Base-by-base conservation (phyloP, 371 early-diverging fungal genomes). In the Syncephalis fuscata region DNA sequence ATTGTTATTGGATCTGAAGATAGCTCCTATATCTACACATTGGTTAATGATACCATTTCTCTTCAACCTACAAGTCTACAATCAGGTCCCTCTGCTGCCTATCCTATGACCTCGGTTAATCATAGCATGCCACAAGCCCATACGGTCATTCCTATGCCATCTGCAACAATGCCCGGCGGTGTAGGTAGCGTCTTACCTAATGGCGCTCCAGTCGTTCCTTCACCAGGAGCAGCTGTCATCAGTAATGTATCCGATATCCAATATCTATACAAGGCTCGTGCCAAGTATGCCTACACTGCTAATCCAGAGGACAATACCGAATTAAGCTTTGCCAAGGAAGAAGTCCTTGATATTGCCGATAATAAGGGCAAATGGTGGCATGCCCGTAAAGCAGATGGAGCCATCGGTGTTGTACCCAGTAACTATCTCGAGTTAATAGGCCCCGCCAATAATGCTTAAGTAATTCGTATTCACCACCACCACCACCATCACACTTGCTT, bases 321-420 rank as follows among this genome's bases (percentile, higher is more conserved):
- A 62, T 61, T 95, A 7, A 79, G 82, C 2, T 89, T 93, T 59
- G 54, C 56, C n/a, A 91, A 92, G 71, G 84, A 81, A 54, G 92
- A 93, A 46, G 48, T 72, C 1, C 61, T 95, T 57, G 87, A 87
- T 23, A 77, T 95, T 50, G 57, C 85, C 24, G 90, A 92, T 61
- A 84, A 74, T 57, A 77, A 82, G 63, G 94, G 94, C 59, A 88
- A 90, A 55, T 94, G 94, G 94, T 94, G 94, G 94, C 82, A 86
- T 62, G 93, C 85, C 37, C 75, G 78, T 50, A 81, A 80, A 50
- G 61, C 65, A 39, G 82, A 89, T 55, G 92, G 91, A 16, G 57
- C 71, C 8, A 61, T 75, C 14, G 95, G 95, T 50, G 92, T 94
- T 65, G 91, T 82, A 15, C 95, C 95, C 44, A 81, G 82, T 62